A percentile compares a stretch with the other conserved stretches of the same genome.
These are phyloP conservation scores for Fusarium setosum DNA, from an alignment of 2,329 filamentous ascomycete species.

Conservation along the genomic window DNA sequence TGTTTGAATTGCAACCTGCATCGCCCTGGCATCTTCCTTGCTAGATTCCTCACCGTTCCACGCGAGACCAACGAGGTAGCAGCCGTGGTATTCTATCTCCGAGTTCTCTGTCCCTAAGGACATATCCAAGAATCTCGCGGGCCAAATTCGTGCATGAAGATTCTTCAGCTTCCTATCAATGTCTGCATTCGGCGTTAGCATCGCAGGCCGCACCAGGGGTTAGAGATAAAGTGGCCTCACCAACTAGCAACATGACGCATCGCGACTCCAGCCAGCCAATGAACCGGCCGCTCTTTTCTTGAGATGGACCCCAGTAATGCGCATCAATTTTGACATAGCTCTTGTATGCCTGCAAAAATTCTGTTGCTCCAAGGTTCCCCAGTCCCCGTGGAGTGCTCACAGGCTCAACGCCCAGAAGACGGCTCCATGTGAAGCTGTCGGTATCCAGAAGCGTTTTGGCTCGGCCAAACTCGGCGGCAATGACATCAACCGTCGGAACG, in stretches of 20 bases:
- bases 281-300: slow-evolving; percentile 64
- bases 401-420: slow-evolving; percentile 48
- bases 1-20: slow-evolving; percentile 56
- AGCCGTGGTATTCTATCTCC: slow-evolving; percentile 65
- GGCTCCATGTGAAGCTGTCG: slow-evolving; percentile 54
- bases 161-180: slow-evolving; percentile 63
- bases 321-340: slow-evolving; percentile 71
- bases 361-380: slow-evolving; percentile 44
- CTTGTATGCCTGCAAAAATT: slow-evolving; percentile 64
- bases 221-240: slow-evolving; percentile 48
- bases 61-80: slow-evolving; percentile 70
- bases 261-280: slow-evolving; percentile 74
- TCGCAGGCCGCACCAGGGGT: neutral
- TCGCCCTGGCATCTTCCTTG: slow-evolving; percentile 55
- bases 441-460: slow-evolving; percentile 55
- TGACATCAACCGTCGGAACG: slow-evolving; percentile 60
- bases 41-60: slow-evolving; percentile 43
- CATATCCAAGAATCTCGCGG: slow-evolving; percentile 64
- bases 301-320: slow-evolving; percentile 73
- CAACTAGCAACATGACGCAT: slow-evolving; percentile 67
- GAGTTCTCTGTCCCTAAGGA: slow-evolving; percentile 37
- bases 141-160: slow-evolving; percentile 70
- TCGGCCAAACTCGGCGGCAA: slow-evolving; percentile 62
- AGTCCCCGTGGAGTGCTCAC: neutral
- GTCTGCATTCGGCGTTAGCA: slow-evolving; percentile 53